phyloP scores from a whole-genome alignment of 805 yeast species.

The Debaryomyces hansenii region DNA sequence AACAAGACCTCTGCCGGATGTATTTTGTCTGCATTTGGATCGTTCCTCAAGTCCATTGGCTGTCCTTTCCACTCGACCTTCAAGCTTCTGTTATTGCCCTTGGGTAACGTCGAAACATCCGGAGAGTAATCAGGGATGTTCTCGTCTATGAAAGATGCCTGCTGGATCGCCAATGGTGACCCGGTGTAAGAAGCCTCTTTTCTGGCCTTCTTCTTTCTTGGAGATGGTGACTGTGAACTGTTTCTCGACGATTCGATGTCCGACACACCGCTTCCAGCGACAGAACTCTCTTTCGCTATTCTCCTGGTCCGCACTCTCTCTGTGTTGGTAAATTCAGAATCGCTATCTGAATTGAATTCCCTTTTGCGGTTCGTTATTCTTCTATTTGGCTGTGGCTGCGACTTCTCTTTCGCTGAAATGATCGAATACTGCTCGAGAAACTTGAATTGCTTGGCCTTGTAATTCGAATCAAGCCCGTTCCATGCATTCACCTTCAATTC shows the following conservation, averaged over 20 bases:
- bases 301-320: slow-evolving; percentile 65
- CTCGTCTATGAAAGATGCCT: slow-evolving; percentile 61
- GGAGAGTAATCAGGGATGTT: slow-evolving; percentile 85
- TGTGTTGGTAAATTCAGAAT: slow-evolving; percentile 23
- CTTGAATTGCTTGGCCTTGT: slow-evolving; percentile 48
- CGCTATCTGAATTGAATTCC: slow-evolving; percentile 28
- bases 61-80: slow-evolving; percentile 98
- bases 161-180: slow-evolving; percentile 40
- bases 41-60: slow-evolving; percentile 84
- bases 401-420: slow-evolving; percentile 13
- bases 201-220: slow-evolving; percentile 44
- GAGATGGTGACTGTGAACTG: slow-evolving; percentile 18
- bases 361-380: slow-evolving; percentile 1
- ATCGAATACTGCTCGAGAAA: slow-evolving; percentile 54
- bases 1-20: slow-evolving; percentile 90
- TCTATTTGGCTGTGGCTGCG: not conserved
- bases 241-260: slow-evolving; percentile 3
- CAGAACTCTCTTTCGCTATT: slow-evolving; percentile 41
- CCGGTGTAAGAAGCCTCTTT: slow-evolving; percentile 26
- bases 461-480: slow-evolving; percentile 43
- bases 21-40: slow-evolving; percentile 68
- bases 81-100: slow-evolving; percentile 61
- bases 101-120: slow-evolving; percentile 62
- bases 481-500: slow-evolving; percentile 54
- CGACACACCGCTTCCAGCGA: slow-evolving; percentile 3